Base-by-base conservation (phyloP, 768 basidiomycete species). In the Naganishia kalamii region DNA sequence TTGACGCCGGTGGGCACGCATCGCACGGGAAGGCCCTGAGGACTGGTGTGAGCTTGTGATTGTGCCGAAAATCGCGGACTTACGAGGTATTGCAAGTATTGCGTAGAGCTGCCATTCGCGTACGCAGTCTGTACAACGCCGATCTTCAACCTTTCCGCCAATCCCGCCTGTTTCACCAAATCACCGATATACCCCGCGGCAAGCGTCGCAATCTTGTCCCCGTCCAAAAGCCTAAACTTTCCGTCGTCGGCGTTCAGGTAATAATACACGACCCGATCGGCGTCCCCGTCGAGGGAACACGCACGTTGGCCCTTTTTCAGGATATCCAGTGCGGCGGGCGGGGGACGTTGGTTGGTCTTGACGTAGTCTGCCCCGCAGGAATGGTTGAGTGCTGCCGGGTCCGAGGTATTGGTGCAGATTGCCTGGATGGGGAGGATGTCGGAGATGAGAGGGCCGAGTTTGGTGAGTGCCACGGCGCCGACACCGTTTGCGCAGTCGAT, bases 401-500 rank as follows among this genome's bases (percentile, higher is more conserved):
- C 86, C 15, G 81, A 81, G 25, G 82, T 85, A 21, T 84, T 81
- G 6, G 85, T 86, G 70, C 93, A 92, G 71, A 86, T 83, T 41
- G 90, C 80, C 65, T 84, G 79, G 49, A 97, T 74, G 27, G 84
- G 81, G 32, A 98, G 78, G 23, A 71, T 43, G 47, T 74, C 70
- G 32, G 63, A 60, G 25, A 96, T 83, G 60, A 84, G 82, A 61
- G 83, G 78, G 4, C 81, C 74, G 41, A 98, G 80, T 46, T 83
- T 84, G 35, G 80, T 80, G 13, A 89, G 86, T 41, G 88, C 86
- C 7, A 82, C 80, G 17, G 88, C 85, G 50, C 96, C 96, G 25
- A 99, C 96, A 29, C 96, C 96, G 75, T 99, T 98, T n/a, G 96
- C 96, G 75, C 96, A 98, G 77, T 99, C 96, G 44, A 99, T 82